Evolutionary conservation across 176 grass and related monocot genomes (phyloP), one percentile per base, ranked within the genome.

Genomic region (Ensete glaucum): DNA sequence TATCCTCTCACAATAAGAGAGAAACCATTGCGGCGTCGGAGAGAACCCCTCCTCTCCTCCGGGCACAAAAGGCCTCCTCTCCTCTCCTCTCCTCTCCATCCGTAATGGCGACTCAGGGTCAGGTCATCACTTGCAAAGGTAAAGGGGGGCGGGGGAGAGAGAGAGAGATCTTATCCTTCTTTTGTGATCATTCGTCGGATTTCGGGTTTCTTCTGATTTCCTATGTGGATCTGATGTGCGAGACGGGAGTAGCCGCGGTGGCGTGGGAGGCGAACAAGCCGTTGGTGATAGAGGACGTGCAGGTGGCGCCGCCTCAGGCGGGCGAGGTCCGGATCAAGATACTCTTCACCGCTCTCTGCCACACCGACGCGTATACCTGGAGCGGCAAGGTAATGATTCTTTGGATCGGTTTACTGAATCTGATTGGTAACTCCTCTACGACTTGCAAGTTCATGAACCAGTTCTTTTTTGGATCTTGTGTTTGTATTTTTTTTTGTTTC

Each of bases 111-210:
- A 99, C 90, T 60, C 76, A 86, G 76, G 95, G 90, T 52, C 95
- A 89, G 81, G 86, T 99, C 78, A 94, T 99, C 90, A 99, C 86
- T 80, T 99, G 95, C 90, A 99, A 91, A 89, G 95, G 95, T 93
- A 88, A 6, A 43, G 66, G 52, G 59, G 13, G 1, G n/a, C 12
- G 52, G 19, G 15, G 4, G 15, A 71, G 54, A 62, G 55, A 50
- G 54, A 21, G 49, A 8, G 21, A 51, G 27, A 34, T 70, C 9
- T 71, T 78, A n/a, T 73, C 49, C 19, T 53, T 69, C 9, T 70
- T 7, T 8, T 52, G 34, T 43, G 34, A 43, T 43, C 34, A 4
- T 43, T 43, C 34, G 34, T 43, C 34, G 34, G 34, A 43, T 43
- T 43, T 43, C 6, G 34, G 3, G 27, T 53, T 69, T 60, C 54